A percentile compares a stretch with the other conserved stretches of the same genome.
Conservation (phyloP, 2,329 filamentous ascomycete species). For the Xylariaceae sp. region DNA sequence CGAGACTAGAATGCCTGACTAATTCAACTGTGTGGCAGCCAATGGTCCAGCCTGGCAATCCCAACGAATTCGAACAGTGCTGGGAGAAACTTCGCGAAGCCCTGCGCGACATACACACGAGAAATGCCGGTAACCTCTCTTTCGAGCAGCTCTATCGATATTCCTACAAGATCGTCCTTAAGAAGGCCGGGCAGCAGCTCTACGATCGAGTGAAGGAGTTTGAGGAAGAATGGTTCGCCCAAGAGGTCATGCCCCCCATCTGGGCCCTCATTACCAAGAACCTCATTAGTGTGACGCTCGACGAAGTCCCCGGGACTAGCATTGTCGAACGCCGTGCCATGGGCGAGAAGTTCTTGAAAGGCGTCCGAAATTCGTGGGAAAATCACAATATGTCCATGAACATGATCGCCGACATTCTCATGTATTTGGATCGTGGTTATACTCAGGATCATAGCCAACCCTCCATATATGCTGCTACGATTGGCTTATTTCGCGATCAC, state of each 20-base stretch:
- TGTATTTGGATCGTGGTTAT: constrained; percentile 94
- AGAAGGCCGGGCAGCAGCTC: constrained; percentile 79
- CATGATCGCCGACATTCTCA: constrained; percentile 94
- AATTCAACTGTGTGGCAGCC: constrained; percentile 30
- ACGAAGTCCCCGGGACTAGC: constrained; percentile 61
- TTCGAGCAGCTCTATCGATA: constrained; percentile 96
- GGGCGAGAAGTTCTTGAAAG: constrained; percentile 80
- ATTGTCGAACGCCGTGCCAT: constrained; percentile 76
- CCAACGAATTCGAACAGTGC: constrained; percentile 79
- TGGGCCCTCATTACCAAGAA: constrained; percentile 70
- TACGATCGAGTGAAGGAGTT: constrained; percentile 81
- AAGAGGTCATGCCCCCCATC: constrained; percentile 73
- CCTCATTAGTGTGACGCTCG: constrained; percentile 63
- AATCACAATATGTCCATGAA: constrained; percentile 92
- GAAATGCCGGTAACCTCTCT: constrained; percentile 85
- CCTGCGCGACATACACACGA: constrained; percentile 84
- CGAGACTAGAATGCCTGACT: constrained; percentile 4
- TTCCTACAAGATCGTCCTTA: constrained; percentile 90
- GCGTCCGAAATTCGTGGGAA: constrained; percentile 78
- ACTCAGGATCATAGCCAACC: constrained; percentile 70
- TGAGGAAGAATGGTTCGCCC: constrained; percentile 78
- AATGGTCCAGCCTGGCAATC: constrained; percentile 47
- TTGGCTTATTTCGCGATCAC: constrained; percentile 85
- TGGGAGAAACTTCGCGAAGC: constrained; percentile 80
- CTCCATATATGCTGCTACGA: constrained; percentile 81